Base-by-base conservation (phyloP, 2,329 filamentous ascomycete genomes). In the Ceratocystis diversiconidia region DNA sequence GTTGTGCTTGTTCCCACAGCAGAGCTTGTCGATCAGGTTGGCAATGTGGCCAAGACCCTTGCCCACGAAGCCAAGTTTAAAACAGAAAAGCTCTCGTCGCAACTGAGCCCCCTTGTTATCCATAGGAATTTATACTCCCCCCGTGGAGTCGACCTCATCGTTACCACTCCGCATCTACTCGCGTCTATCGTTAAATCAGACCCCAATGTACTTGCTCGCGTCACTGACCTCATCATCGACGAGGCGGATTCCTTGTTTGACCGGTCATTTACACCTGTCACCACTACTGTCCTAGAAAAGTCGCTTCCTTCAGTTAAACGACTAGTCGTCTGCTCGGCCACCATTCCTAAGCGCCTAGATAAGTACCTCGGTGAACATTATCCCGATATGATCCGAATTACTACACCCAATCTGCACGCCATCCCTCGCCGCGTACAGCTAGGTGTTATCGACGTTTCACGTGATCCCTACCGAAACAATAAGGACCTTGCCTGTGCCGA, bases 221-320 rank as follows among this genome's bases (percentile, higher is more conserved):
- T 97, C 67, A 86, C 84, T 1, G 90, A 97, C 73, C 81, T 99
- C 10, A 82, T 99, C 67, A 81, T 96, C 61, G 95, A 99, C 73
- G 95, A 99, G 78, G 95, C 95, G 1, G 94, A 99, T 76, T 96
- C 92, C 3, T 84, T 99, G 8, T 84, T 99, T 70, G 95, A 99
- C 76, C 88, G 91, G 66, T 95, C 90, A 67, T 99, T 99, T 77
- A 83, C 88, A 3, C 86, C 90, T 0, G 85, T 87, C 28, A 97
- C 94, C 0, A 88, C 84, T 10, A 82, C 84, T 65, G 89, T 99
- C 70, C 82, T 99, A 69, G 89, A 95, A 72, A 87, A 88, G 67
- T 84, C 87, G 1, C 82, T 85, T 5, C 90, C 92, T 0, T 94
- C 90, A 0, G 77, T 97, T 60, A 84, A 90, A 72, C 89, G 96